Evolutionary conservation across 2,329 filamentous ascomycete genomes (phyloP), one percentile per base, ranked within the genome.

Genomic region (Fusarium buharicum): DNA sequence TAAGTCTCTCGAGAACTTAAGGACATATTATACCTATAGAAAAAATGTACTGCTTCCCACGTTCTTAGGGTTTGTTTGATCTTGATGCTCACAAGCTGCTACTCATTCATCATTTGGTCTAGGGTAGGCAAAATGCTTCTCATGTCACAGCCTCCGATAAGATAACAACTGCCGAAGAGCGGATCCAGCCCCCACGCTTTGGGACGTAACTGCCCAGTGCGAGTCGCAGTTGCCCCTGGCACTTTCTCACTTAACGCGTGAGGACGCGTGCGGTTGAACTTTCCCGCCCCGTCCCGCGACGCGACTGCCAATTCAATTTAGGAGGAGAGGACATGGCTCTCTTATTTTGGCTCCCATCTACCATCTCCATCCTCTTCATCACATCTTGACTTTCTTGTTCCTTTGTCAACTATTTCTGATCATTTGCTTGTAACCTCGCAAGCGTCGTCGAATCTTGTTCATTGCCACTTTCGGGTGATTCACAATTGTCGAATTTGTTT

Each of bases 211-310:
- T 40, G 31, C 45, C 45, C 39, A 59, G 43, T 54, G 55, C 40
- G 54, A 38, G 17, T 18, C 18, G 11, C 41, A 34, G 60, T 60
- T 60, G 63, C 59, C 49, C 39, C 55, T 22, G 20, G 13, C 57
- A 56, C 17, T 49, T 43, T 44, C 56, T 24, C 59, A 59, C 61
- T 70, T 66, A 61, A 70, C 68, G 68, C 68, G 68, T 66, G 45
- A 66, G 49, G 56, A 66, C 68, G 68, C 66, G 68, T 53, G 52
- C 57, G 54, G 57, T 44, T 47, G 18, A 41, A 50, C 30, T 37
- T 48, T 45, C 46, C 43, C 22, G 22, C 8, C 22, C 22, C 22
- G 22, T 24, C 22, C 22, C 33, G 52, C 54, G 66, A 69, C 67
- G 68, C 66, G 66, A 60, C 52, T 53, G 17, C 57, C 45, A 27